A percentile compares a stretch with the other conserved stretches of the same genome.
These are phyloP conservation scores for Penicillium herquei DNA, from an alignment of 495 filamentous ascomycete species.

Conservation along the genomic window DNA sequence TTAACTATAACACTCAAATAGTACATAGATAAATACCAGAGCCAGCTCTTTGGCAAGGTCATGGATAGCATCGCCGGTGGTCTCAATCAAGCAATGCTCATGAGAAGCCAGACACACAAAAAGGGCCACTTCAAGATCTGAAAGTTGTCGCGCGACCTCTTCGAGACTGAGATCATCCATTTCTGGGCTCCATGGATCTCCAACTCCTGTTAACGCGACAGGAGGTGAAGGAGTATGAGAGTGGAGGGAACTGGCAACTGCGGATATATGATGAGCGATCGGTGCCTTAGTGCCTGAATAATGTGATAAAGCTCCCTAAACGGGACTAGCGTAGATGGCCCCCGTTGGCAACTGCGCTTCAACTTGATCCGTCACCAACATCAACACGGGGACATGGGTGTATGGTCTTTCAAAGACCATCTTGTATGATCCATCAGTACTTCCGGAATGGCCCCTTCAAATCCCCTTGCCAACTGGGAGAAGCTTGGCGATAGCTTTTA, in stretches of 20 bases:
- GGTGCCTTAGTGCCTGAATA: constrained; percentile 10
- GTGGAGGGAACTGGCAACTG: background rate
- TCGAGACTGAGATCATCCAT: constrained; percentile 64
- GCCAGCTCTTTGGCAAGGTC: constrained; percentile 69
- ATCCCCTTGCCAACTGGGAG: constrained; percentile 90
- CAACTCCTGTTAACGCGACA: background rate
- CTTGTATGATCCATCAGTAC: constrained; percentile 6
- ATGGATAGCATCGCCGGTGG: constrained; percentile 58
- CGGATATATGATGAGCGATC: background rate
- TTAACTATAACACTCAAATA: background rate
- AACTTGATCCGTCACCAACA: constrained; percentile 14
- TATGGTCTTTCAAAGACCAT: constrained; percentile 16
- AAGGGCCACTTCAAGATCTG: constrained; percentile 84
- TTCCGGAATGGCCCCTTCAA: constrained; percentile 42
- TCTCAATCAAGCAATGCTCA: constrained; percentile 86
- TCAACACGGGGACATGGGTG: constrained; percentile 23
- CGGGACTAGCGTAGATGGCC: constrained; percentile 13
- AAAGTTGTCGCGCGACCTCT: constrained; percentile 67
- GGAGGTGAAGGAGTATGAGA: background rate
- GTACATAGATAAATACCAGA: constrained; percentile 46
- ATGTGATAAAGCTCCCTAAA: constrained; percentile 10
- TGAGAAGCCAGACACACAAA: constrained; percentile 74
- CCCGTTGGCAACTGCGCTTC: constrained; percentile 5
- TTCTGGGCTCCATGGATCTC: constrained; percentile 10
- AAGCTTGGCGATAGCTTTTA: constrained; percentile 89